phyloP scores from a whole-genome alignment of 2,329 filamentous ascomycete genomes.

The Fusarium chlamydosporum region DNA sequence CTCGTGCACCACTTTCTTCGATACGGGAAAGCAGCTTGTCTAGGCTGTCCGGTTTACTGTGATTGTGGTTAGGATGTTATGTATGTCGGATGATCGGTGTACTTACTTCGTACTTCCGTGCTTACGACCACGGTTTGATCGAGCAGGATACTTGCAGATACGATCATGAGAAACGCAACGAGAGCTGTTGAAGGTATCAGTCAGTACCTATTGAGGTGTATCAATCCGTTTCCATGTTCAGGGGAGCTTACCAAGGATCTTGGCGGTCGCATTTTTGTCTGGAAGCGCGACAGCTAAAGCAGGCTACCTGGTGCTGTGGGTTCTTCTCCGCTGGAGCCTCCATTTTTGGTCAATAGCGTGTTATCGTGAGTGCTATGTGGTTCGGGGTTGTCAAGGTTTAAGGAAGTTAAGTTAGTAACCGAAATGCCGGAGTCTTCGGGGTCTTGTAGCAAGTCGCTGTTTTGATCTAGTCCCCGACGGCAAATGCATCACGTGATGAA shows the following conservation, averaged over 20 bases:
- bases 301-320: conserved; percentile 28
- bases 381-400: not conserved
- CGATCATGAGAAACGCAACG: conserved; percentile 27
- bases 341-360: conserved; percentile 1
- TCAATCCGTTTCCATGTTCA: too few relatives aligned
- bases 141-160: conserved; percentile 20
- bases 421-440: conserved; percentile 3
- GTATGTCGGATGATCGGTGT: accelerated
- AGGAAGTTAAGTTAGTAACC: not conserved
- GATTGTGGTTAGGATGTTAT: not conserved
- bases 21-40: conserved; percentile 25
- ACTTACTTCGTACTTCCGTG: conserved; percentile 28
- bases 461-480: conserved; percentile 27
- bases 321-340: conserved; percentile 1
- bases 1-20: conserved; percentile 23
- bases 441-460: conserved; percentile 28
- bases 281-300: conserved; percentile 28
- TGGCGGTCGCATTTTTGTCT: conserved; percentile 30
- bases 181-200: not conserved
- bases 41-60: conserved; percentile 19
- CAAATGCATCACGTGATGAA: conserved; percentile 6
- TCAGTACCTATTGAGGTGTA: not conserved
- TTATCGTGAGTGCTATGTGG: not conserved
- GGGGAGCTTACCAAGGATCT: conserved; percentile 21
- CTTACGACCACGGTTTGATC: conserved; percentile 23